Conservation (phyloP, 2,329 filamentous ascomycete genomes). For the Rachicladosporium sp. region DNA sequence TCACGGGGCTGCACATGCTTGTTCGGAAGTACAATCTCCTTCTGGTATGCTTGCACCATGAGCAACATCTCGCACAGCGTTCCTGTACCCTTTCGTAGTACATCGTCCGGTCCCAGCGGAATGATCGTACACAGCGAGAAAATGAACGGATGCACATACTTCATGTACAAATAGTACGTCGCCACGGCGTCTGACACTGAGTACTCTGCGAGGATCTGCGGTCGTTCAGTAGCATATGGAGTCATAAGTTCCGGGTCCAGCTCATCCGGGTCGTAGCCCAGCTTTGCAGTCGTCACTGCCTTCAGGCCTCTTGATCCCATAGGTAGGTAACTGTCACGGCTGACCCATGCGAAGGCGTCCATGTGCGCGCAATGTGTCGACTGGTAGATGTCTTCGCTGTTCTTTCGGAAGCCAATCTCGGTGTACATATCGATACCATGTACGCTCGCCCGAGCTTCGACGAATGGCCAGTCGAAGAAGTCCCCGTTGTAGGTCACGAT, state of each 20-base stretch:
- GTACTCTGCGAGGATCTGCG: conserved; percentile 91
- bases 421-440: conserved; percentile 98
- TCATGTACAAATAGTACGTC: conserved; percentile 99
- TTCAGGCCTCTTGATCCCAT: conserved; percentile 96
- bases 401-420: conserved; percentile 93
- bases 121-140: conserved; percentile 97
- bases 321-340: conserved; percentile 92
- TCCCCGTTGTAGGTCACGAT: conserved; percentile 99
- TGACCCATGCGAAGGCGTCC: conserved; percentile 99
- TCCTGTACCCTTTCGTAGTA: conserved; percentile 86
- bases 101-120: conserved; percentile 83
- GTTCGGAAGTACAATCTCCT: conserved; percentile 86
- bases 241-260: conserved; percentile 97
- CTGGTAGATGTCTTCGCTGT: conserved; percentile 90
- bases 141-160: conserved; percentile 99
- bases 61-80: conserved; percentile 97
- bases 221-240: conserved; percentile 71
- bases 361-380: conserved; percentile 94
- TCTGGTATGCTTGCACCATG: conserved; percentile 94
- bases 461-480: conserved; percentile 99
- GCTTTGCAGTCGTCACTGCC: conserved; percentile 92
- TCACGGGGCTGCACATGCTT: conserved; percentile 88
- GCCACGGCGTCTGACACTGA: conserved; percentile 98
- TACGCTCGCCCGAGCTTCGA: conserved; percentile 83
- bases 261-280: conserved; percentile 96